A percentile compares a stretch with the other conserved stretches of the same genome.
Evolutionary conservation across 2,329 filamentous ascomycete genomes (phyloP).

Genomic region (Scytalidium sp.): DNA sequence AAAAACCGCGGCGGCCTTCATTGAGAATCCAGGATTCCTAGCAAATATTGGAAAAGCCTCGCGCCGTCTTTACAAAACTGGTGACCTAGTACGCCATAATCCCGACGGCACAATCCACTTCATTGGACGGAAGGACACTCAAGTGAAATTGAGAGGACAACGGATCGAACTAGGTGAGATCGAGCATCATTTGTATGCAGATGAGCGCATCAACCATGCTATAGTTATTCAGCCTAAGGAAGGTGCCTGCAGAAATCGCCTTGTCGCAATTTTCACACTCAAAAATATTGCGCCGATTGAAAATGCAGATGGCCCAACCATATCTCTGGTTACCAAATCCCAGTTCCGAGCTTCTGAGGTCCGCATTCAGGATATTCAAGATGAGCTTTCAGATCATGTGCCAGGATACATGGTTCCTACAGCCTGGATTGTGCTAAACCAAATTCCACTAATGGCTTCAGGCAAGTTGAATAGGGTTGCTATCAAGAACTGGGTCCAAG

Average conservation of each 20-base stretch:
- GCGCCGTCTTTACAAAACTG: conserved; percentile 28
- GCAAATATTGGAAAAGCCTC: not conserved
- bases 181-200: conserved; percentile 19
- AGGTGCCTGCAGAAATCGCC: conserved; percentile 37
- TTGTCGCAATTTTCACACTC: conserved; percentile 55
- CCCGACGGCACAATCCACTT: conserved; percentile 58
- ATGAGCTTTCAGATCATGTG: conserved; percentile 25
- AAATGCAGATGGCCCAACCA: conserved; percentile 62
- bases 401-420: conserved; percentile 32
- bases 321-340: conserved; percentile 39
- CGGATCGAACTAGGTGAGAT: conserved; percentile 64
- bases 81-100: conserved; percentile 41
- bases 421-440: conserved; percentile 25
- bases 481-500: conserved; percentile 7
- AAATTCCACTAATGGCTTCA: conserved; percentile 27
- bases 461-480: conserved; percentile 30
- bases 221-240: conserved; percentile 53
- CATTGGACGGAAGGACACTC: conserved; percentile 60
- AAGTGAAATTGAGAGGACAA: conserved; percentile 64
- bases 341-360: no score
- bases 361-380: conserved; percentile 6
- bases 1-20: conserved; percentile 11
- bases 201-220: conserved; percentile 20
- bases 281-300: conserved; percentile 54
- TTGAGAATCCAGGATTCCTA: conserved; percentile 14